Evolutionary conservation across 345 rosid genomes (phyloP), one percentile per base, ranked within the genome.

Genomic region (Durio zibethinus): DNA sequence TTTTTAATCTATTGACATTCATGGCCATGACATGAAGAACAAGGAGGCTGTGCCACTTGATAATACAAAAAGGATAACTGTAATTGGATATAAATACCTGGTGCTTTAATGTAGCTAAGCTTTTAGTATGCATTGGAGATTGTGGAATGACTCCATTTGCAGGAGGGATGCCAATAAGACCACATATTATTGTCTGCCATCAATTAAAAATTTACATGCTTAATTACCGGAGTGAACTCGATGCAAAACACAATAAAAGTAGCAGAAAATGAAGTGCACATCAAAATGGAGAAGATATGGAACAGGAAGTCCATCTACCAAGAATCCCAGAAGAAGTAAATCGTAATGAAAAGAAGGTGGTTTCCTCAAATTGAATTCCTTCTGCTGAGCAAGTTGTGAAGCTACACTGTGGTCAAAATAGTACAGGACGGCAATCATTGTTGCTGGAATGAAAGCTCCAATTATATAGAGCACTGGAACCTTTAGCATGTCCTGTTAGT

Each of bases 371-470:
- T 93, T 94, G 84, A 93, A 94, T 84, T 94, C 97, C 79, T 88
- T 83, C 79, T 94, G 98, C 78, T 94, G 98, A 33, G 98, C 97
- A 27, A 93, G 97, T 80, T 94, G 98, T 15, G 98, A 87, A 36
- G 97, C 98, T 79, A 93, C 97, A 42, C 97, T 91, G 81, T 94
- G 98, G 78, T 94, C 98, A 76, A 94, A 94, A 82, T 92, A 94
- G 82, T 94, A 94, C 47, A 94, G 98, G 74, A 92, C 97, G 0
- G 98, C 95, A 1, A 90, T 87, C 98, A 93, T 94, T 76, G 98
- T 90, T 52, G 98, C 98, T 38, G 98, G 98, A 82, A 94, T 85
- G 74, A 94, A 89, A 52, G 98, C 97, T 82, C 94, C 90, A 60
- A 93, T 75, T 72, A 94, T 89, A 77, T 94, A 93, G 50, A 90